Conservation (phyloP, 805 yeast species). For the Metschnikowia sp. region DNA sequence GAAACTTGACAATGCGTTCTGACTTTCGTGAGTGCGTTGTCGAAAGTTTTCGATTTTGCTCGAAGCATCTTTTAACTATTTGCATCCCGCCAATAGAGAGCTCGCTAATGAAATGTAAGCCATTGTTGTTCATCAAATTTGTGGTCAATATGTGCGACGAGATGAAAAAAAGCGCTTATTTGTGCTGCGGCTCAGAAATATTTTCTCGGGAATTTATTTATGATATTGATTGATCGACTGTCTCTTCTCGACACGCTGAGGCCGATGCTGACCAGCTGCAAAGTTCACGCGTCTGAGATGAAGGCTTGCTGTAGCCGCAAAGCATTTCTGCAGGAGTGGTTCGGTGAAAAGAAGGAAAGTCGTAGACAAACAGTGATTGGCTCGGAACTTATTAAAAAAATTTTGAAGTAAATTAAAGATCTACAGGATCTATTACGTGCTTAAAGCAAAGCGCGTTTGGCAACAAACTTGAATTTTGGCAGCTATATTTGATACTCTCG, state of each 20-base stretch:
- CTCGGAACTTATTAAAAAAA: not conserved
- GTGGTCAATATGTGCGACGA: too few species aligned
- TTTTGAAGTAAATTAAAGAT: not conserved
- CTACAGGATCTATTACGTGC: not conserved
- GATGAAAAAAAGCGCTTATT: too few species aligned
- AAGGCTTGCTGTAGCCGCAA: too few species aligned
- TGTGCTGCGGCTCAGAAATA: too few species aligned
- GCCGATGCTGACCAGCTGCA: not conserved
- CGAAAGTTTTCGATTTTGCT: not conserved
- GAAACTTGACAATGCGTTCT: constrained; percentile 5
- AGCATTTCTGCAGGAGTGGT: not conserved
- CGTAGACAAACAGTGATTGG: too few species aligned
- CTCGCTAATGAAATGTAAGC: not conserved
- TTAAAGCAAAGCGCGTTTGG: too few species aligned
- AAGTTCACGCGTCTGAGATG: too few species aligned
- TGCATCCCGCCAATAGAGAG: constrained; percentile 2
- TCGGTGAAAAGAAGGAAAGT: too few species aligned
- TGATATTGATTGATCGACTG: too few species aligned
- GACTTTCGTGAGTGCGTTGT: not conserved
- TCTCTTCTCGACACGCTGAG: not conserved
- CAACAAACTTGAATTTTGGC: too few species aligned
- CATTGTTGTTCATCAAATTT: not conserved
- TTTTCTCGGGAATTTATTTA: too few species aligned
- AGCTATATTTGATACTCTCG: too few species aligned
- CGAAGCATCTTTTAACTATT: not conserved